Conservation (phyloP, 2,329 filamentous ascomycete genomes). For the Colletotrichum tabaci region DNA sequence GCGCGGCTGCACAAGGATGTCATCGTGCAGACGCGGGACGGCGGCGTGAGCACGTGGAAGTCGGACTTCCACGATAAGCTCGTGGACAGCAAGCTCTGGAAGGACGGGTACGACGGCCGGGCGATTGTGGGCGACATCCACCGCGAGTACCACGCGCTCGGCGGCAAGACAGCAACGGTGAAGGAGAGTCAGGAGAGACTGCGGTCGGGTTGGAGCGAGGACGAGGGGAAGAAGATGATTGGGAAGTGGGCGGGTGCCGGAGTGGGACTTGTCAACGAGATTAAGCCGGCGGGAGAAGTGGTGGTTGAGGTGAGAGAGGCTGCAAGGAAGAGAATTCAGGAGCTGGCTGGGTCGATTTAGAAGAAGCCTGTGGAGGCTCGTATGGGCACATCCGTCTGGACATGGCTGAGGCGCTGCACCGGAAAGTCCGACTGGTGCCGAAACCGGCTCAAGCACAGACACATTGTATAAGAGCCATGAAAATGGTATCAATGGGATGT, state of each 20-base stretch:
- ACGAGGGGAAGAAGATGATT: constrained; percentile 51
- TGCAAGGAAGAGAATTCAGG: constrained; percentile 53
- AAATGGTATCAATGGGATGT: not conserved
- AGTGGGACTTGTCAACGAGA: constrained; percentile 61
- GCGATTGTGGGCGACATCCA: constrained; percentile 58
- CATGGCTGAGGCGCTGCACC: not conserved
- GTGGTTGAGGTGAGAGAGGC: constrained; percentile 58
- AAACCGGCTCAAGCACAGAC: not conserved
- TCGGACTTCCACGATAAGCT: constrained; percentile 62
- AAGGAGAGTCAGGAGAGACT: constrained; percentile 59
- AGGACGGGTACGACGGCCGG: constrained; percentile 60
- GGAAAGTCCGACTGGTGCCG: not conserved
- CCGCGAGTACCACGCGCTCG: constrained; percentile 52
- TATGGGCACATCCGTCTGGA: not conserved
- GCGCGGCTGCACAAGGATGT: constrained; percentile 57
- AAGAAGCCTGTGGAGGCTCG: not conserved
- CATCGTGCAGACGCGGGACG: constrained; percentile 59
- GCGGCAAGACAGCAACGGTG: constrained; percentile 30
- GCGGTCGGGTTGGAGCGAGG: constrained; percentile 54
- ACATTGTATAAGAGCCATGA: not conserved
- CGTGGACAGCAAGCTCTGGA: constrained; percentile 57
- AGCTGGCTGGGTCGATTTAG: constrained; percentile 46
- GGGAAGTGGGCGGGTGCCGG: constrained; percentile 61
- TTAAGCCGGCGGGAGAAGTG: constrained; percentile 59
- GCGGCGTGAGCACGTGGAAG: constrained; percentile 63